A percentile compares a stretch with the other conserved stretches of the same genome.
Conservation (phyloP, 78 protist genomes). For the Cavenderia fasciculata region DNA sequence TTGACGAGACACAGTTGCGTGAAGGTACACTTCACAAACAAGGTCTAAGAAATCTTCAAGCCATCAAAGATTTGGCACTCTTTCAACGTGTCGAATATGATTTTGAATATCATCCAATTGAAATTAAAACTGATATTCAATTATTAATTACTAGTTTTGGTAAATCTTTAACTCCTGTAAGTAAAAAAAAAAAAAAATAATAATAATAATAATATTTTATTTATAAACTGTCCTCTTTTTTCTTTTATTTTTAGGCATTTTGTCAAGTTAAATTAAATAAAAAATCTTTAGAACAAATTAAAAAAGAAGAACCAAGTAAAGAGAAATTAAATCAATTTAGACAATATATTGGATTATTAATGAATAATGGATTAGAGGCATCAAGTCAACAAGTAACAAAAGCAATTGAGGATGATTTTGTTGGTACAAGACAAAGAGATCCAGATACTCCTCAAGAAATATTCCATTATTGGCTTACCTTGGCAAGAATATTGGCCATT, state of each 20-base stretch:
- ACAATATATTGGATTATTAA: background rate
- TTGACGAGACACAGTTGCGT: slow-evolving; percentile 33
- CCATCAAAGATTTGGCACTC: background rate
- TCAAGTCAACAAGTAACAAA: slow-evolving; percentile 10
- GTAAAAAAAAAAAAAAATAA: background rate
- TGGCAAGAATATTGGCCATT: slow-evolving; percentile 22
- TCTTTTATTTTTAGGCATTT: background rate
- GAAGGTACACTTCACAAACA: slow-evolving; percentile 41
- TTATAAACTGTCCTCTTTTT: background rate
- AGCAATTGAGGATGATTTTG: slow-evolving; percentile 49
- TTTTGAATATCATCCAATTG: slow-evolving; percentile 42
- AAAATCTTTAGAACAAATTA: background rate
- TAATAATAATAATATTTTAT: background rate
- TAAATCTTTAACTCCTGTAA: slow-evolving; percentile 43
- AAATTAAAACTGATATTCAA: slow-evolving; percentile 54
- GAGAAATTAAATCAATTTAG: background rate
- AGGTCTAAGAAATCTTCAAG: background rate
- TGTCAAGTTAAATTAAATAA: background rate
- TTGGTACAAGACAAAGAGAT: slow-evolving; percentile 50
- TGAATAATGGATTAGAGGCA: background rate
- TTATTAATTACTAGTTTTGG: background rate
- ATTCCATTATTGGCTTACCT: slow-evolving; percentile 60
- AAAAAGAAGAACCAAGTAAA: background rate
- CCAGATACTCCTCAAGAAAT: slow-evolving; percentile 1
- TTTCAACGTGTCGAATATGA: slow-evolving; percentile 49